Evolutionary conservation across 2,329 filamentous ascomycete genomes (phyloP), one percentile per base, ranked within the genome.

Genomic region (Aspergillaceae sp.): DNA sequence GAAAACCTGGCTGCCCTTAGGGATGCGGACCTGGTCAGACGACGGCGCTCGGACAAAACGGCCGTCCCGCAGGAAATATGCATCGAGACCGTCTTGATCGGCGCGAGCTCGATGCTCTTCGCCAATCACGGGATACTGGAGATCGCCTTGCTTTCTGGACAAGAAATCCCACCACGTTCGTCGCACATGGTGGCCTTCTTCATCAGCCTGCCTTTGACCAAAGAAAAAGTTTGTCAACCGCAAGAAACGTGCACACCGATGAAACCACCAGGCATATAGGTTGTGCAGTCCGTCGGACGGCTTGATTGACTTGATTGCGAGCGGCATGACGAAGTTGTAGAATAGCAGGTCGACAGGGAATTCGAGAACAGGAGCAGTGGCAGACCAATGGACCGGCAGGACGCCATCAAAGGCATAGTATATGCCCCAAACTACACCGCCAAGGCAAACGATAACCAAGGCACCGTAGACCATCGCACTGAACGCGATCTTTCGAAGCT

Each of bases 221-320:
- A 98, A 97, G 37, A 98, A 78, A 64, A 98, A 98, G 71, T 90
- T 87, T 1, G 88, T 94, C 33, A 98, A 74, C 26, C 91, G 80
- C 44, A 98, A 73, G 36, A 76, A 72, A 43, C 87, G 78, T 8
- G 90, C 92, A 62, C 90, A 95, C 56, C 79, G 82, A 55, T 85
- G 83, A 70, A 98, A 95, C 88, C 92, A 98, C 91, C 91, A 97
- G 5, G 82, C 83, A 63, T 95, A 98, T 74, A 96, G 84, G 45
- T 77, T 74, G 56, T 94, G 86, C 3, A 98, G 73, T 0, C 81
- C 84, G 60, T 94, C 86, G 43, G 87, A 88, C 2, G 91, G 90
- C 61, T 86, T 87, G 67, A 95, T 84, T 56, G 88, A 83, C 56
- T 80, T 84, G 55, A 97, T 80, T 8, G 90, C 83, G 42, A 95